Percentiles rank a stretch among this genome's conserved stretches.
Evolutionary conservation across 2,329 filamentous ascomycete species (phyloP).

Genomic region (Coniochaeta prunicola): DNA sequence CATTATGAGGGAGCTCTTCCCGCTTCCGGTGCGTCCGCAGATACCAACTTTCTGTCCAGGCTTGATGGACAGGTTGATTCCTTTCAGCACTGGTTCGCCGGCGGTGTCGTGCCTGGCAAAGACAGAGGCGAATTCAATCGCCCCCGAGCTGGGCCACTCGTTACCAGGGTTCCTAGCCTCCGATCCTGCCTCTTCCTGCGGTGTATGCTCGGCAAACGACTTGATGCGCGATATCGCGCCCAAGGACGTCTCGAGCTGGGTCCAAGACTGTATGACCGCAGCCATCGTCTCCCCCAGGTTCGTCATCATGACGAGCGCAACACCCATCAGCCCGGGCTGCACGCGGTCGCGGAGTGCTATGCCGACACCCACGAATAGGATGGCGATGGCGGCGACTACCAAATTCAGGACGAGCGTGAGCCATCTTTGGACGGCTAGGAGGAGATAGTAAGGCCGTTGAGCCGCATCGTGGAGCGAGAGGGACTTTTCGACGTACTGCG

Average conservation of each 20-base stretch:
- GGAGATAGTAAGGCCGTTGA: conserved; percentile 49
- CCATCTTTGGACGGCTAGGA: conserved; percentile 52
- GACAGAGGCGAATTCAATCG: neutral
- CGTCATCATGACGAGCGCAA: conserved; percentile 10
- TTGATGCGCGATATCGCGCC: conserved; percentile 7
- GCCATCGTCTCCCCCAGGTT: conserved; percentile 2
- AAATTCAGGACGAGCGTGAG: conserved; percentile 42
- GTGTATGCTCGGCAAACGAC: neutral
- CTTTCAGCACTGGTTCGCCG: neutral
- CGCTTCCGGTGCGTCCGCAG: neutral
- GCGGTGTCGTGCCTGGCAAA: neutral
- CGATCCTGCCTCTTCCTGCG: neutral
- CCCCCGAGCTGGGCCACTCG: neutral
- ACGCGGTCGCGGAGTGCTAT: conserved; percentile 27
- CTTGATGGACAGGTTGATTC: neutral
- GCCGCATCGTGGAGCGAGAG: conserved; percentile 30
- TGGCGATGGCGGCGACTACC: conserved; percentile 38
- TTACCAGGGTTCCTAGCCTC: neutral
- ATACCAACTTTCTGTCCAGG: neutral
- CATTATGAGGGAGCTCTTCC: neutral
- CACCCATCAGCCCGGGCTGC: conserved; percentile 13
- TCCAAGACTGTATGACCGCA: conserved; percentile 8
- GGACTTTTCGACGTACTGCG: too few relatives aligned
- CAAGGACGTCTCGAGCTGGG: conserved; percentile 8
- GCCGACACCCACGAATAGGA: conserved; percentile 39